These are phyloP conservation scores for Colletotrichum graminicola DNA, from an alignment of 2,329 filamentous ascomycete genomes.

Conservation along the genomic window DNA sequence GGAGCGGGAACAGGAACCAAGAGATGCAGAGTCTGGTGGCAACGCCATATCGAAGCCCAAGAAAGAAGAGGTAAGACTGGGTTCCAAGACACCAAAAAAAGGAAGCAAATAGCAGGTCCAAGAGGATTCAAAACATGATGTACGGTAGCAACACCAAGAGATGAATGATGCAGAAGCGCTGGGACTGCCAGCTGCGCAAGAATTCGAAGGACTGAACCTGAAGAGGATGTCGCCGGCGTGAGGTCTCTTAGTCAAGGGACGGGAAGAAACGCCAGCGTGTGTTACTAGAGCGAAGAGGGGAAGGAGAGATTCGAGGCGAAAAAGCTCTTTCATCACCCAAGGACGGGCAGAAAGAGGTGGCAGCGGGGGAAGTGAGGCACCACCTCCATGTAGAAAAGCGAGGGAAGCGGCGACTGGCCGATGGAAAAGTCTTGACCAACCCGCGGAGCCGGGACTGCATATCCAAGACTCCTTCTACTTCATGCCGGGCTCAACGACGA, in stretches of 20 bases:
- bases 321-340: slow-evolving; percentile 35
- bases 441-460: slow-evolving; percentile 20
- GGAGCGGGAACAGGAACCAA: slow-evolving; percentile 50
- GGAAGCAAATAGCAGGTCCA: slow-evolving; percentile 46
- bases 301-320: slow-evolving; percentile 22
- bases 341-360: slow-evolving; percentile 4
- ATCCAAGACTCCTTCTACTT: slow-evolving; percentile 19
- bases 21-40: slow-evolving; percentile 47
- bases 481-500: slow-evolving; percentile 27
- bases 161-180: slow-evolving; percentile 40
- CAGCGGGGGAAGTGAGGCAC: slow-evolving; percentile 2
- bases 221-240: slow-evolving; percentile 30
- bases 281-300: slow-evolving; percentile 40
- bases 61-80: slow-evolving; percentile 51
- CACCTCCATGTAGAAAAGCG: slow-evolving; percentile 1
- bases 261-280: slow-evolving; percentile 32
- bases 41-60: slow-evolving; percentile 52
- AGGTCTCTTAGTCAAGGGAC: slow-evolving; percentile 33
- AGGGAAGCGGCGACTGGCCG: slow-evolving; percentile 14
- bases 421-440: slow-evolving; percentile 29
- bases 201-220: slow-evolving; percentile 30
- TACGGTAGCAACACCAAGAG: slow-evolving; percentile 44
- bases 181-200: slow-evolving; percentile 19
- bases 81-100: slow-evolving; percentile 61
- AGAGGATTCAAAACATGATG: slow-evolving; percentile 57